Conservation (phyloP, 805 yeast species). For the Wickerhamiella bombiphila region DNA sequence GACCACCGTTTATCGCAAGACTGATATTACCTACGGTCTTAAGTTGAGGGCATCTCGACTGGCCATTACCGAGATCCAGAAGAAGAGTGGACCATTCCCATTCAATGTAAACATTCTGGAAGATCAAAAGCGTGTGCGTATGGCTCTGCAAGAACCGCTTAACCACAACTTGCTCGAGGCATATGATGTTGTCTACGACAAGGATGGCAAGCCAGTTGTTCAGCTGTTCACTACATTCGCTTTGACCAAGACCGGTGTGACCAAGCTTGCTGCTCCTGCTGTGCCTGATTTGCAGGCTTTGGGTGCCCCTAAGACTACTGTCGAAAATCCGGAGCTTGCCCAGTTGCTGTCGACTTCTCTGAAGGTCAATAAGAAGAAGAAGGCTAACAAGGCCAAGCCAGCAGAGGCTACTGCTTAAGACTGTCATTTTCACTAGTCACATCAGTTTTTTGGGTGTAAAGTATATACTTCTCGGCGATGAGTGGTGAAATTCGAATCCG, state of each 20-base stretch:
- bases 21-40: slow-evolving; percentile 49
- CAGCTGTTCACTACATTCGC: slow-evolving; percentile 67
- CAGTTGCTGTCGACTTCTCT: slow-evolving; percentile 35
- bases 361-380: slow-evolving; percentile 35
- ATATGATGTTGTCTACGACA: slow-evolving; percentile 54
- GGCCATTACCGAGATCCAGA: slow-evolving; percentile 51
- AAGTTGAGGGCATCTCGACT: slow-evolving; percentile 58
- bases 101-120: slow-evolving; percentile 49
- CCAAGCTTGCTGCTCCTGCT: slow-evolving; percentile 45
- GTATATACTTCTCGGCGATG: too few relatives aligned
- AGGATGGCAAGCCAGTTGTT: slow-evolving; percentile 50
- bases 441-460: too few relatives aligned
- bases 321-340: slow-evolving; percentile 33
- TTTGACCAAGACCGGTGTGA: slow-evolving; percentile 55
- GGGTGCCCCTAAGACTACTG: slow-evolving; percentile 41
- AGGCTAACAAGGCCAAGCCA: slow-evolving; percentile 17
- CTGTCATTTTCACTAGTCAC: background rate
- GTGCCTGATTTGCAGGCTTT: slow-evolving; percentile 35
- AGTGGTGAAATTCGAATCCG: too few relatives aligned
- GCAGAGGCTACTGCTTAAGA: slow-evolving; percentile 23
- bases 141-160: slow-evolving; percentile 59
- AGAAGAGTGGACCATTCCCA: slow-evolving; percentile 54
- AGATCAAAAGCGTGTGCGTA: slow-evolving; percentile 56
- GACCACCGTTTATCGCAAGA: slow-evolving; percentile 59
- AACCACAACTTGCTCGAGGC: slow-evolving; percentile 53